A percentile compares a stretch with the other conserved stretches of the same genome.
These are phyloP conservation scores for Laburnicola sp. DNA, from an alignment of 2,329 filamentous ascomycete genomes.

Conservation along the genomic window DNA sequence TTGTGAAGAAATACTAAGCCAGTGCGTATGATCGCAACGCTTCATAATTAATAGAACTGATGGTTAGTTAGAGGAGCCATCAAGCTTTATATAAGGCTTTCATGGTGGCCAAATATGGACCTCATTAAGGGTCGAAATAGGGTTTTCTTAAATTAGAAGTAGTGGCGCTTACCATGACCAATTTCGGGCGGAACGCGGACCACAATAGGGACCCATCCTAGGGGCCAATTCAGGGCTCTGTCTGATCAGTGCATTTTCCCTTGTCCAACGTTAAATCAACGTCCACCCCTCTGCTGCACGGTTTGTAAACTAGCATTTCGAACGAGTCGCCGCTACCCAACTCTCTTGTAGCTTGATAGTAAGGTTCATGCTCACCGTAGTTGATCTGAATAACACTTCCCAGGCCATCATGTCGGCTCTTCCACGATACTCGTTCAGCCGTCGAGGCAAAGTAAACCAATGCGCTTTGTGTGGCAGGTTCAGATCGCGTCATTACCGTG, in stretches of 20 bases:
- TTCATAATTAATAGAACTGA: slow-evolving; percentile 8
- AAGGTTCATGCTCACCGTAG: slow-evolving; percentile 11
- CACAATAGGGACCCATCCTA: slow-evolving; percentile 11
- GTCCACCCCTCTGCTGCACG: slow-evolving; percentile 7
- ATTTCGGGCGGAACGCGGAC: slow-evolving; percentile 11
- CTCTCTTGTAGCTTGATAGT: slow-evolving; percentile 13
- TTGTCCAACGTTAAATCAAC: slow-evolving; percentile 14
- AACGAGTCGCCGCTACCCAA: slow-evolving; percentile 7
- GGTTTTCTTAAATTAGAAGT: slow-evolving; percentile 16
- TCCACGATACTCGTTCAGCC: slow-evolving; percentile 11
- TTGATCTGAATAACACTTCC: slow-evolving; percentile 13
- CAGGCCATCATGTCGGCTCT: slow-evolving; percentile 10
- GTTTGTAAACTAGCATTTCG: slow-evolving; percentile 9
- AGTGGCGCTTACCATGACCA: slow-evolving; percentile 15
- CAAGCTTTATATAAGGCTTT: slow-evolving; percentile 10
- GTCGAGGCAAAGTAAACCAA: slow-evolving; percentile 14
- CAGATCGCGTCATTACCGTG: slow-evolving; percentile 9
- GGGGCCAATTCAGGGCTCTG: slow-evolving; percentile 12
- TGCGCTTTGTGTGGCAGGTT: slow-evolving; percentile 9
- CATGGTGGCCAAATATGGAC: slow-evolving; percentile 13
- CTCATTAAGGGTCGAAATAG: slow-evolving; percentile 11
- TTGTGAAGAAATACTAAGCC: slow-evolving; percentile 1
- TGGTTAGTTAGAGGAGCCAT: slow-evolving; percentile 6
- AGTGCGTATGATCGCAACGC: not conserved
- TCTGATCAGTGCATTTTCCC: slow-evolving; percentile 11